phyloP scores from a whole-genome alignment of 306 rosid genomes.

The Lathyrus sativus region DNA sequence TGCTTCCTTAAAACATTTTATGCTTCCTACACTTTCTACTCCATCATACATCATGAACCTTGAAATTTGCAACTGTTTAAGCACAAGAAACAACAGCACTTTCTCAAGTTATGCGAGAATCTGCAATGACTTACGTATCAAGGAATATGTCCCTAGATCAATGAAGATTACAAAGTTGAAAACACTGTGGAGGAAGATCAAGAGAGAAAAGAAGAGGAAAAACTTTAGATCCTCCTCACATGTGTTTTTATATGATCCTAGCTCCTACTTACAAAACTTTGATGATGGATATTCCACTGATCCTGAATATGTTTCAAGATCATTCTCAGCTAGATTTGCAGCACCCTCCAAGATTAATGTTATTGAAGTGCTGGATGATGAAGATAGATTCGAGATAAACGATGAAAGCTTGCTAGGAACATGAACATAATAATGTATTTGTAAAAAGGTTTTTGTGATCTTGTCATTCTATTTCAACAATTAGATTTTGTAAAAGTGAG shows the following conservation, averaged over 20 bases:
- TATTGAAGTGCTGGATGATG: constrained; percentile 26
- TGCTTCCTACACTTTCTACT: constrained; percentile 20
- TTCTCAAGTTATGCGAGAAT: constrained; percentile 32
- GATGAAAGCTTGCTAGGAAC: constrained; percentile 9
- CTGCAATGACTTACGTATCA: constrained; percentile 37
- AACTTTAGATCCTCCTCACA: constrained; percentile 45
- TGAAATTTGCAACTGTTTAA: constrained; percentile 38
- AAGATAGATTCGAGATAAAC: constrained; percentile 15
- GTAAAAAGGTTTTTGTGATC: not conserved
- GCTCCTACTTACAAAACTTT: constrained; percentile 68
- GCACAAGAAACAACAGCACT: constrained; percentile 32
- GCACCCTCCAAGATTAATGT: constrained; percentile 49
- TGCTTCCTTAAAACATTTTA: too few species aligned
- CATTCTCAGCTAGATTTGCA: constrained; percentile 87
- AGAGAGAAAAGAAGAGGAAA: constrained; percentile 56
- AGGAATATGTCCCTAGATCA: constrained; percentile 19
- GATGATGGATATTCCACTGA: constrained; percentile 61
- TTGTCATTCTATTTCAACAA: too few species aligned
- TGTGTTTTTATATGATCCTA: constrained; percentile 53
- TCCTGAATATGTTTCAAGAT: constrained; percentile 57
- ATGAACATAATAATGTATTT: too few species aligned
- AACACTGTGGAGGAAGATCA: constrained; percentile 66
- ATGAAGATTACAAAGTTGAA: constrained; percentile 52
- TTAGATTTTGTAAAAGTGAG: not conserved
- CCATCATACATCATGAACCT: constrained; percentile 44